These are phyloP conservation scores for Quercus tomentella DNA, from an alignment of 331 rosid species.

Conservation along the genomic window DNA sequence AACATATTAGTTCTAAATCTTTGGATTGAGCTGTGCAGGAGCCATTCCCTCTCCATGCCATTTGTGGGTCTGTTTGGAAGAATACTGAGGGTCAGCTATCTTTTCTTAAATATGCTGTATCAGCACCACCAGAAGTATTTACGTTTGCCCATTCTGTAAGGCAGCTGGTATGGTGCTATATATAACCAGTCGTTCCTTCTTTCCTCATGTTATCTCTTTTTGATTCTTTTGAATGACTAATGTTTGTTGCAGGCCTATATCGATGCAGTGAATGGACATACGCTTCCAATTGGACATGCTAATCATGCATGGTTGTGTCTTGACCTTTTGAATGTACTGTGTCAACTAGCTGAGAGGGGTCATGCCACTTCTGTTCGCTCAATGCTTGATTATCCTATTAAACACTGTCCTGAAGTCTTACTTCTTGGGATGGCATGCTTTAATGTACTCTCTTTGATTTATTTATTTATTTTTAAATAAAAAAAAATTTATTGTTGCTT, in stretches of 20 bases:
- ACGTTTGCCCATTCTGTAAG: constrained; percentile 71
- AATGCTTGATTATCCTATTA: constrained; percentile 78
- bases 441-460: constrained; percentile 45
- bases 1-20: constrained; percentile 8
- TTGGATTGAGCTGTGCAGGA: constrained; percentile 56
- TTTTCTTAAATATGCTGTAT: constrained; percentile 82
- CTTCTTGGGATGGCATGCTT: constrained; percentile 88
- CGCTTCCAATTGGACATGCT: constrained; percentile 71
- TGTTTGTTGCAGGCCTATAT: constrained; percentile 49
- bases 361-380: constrained; percentile 77
- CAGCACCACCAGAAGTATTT: constrained; percentile 77
- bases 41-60: constrained; percentile 81
- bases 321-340: constrained; percentile 73
- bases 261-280: constrained; percentile 72
- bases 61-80: constrained; percentile 95
- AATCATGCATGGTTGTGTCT: constrained; percentile 93
- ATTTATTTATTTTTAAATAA: neutral
- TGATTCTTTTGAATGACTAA: constrained; percentile 1
- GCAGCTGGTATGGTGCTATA: constrained; percentile 62
- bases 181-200: constrained; percentile 8
- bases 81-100: constrained; percentile 95
- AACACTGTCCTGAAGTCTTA: constrained; percentile 84
- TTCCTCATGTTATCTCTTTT: neutral
- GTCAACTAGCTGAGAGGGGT: constrained; percentile 93
- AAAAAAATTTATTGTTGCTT: neutral